Evolutionary conservation across 768 basidiomycete genomes (phyloP).

Genomic region (Trametes elegans): DNA sequence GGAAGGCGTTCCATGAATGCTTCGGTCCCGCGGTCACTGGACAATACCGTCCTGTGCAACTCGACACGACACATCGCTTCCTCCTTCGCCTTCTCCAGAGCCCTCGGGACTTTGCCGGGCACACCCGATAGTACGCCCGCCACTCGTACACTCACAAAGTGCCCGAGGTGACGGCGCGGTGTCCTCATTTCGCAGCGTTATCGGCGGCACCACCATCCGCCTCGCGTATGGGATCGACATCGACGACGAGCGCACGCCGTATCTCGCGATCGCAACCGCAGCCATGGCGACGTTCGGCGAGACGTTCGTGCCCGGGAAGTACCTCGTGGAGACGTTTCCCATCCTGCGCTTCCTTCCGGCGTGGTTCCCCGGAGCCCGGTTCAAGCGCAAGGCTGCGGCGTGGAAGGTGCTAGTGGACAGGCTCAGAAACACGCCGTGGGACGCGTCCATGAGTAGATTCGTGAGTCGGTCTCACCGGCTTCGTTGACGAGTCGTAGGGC

Average conservation of each 20-base stretch:
- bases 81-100: background rate
- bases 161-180: no score
- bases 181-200: conserved; percentile 12
- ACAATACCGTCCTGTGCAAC: background rate
- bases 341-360: conserved; percentile 9
- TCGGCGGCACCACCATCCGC: conserved; percentile 20
- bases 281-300: conserved; percentile 32
- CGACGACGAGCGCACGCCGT: background rate
- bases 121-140: background rate
- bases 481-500: no score
- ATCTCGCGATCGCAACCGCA: conserved; percentile 15
- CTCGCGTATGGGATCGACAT: conserved; percentile 25
- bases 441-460: background rate
- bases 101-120: background rate
- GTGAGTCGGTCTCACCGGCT: no score
- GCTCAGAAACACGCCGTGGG: conserved; percentile 5
- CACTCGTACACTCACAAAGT: background rate
- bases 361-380: background rate
- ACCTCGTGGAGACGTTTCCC: conserved; percentile 41
- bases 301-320: conserved; percentile 39
- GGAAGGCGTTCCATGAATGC: conserved; percentile 4
- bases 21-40: background rate
- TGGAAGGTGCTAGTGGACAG: background rate
- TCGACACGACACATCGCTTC: background rate
- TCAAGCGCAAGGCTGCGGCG: background rate